phyloP scores from a whole-genome alignment of 73 alveolate genomes.

The Breviolum minutum region DNA sequence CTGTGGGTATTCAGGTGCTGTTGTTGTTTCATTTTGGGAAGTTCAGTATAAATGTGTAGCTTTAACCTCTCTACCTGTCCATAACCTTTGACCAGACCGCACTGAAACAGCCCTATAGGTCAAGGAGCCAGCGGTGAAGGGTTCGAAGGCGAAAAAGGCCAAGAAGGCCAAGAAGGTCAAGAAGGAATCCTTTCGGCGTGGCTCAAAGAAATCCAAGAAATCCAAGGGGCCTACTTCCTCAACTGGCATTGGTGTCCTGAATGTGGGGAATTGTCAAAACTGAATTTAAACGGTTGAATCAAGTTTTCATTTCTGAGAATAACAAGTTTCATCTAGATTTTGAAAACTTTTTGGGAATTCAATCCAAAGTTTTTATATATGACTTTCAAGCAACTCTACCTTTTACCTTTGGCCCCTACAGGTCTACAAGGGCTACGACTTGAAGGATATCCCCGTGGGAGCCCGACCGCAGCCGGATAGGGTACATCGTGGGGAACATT shows the following conservation, averaged over 20 bases:
- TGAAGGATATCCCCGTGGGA: not conserved
- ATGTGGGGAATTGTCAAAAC: not conserved
- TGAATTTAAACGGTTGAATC: no score
- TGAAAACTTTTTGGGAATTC: no score
- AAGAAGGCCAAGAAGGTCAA: not conserved
- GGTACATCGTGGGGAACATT: not conserved
- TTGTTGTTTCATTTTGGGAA: not conserved
- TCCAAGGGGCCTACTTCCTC: not conserved
- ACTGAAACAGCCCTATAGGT: not conserved
- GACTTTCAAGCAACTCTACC: not conserved
- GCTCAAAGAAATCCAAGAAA: not conserved
- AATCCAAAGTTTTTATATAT: not conserved
- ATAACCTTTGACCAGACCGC: not conserved
- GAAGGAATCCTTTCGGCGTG: constrained; percentile 12
- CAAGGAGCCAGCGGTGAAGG: not conserved
- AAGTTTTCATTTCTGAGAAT: no score
- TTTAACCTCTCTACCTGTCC: not conserved
- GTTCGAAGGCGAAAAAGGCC: not conserved
- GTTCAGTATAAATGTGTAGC: not conserved
- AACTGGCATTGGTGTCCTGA: not conserved
- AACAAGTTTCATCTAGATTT: no score
- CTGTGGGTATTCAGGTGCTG: constrained; percentile 3
- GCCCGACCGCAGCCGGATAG: not conserved
- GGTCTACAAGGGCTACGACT: constrained; percentile 6
- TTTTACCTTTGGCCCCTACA: not conserved